A percentile compares a stretch with the other conserved stretches of the same genome.
phyloP scores from a whole-genome alignment of 768 basidiomycete genomes.

The Hydnum rufescens region DNA sequence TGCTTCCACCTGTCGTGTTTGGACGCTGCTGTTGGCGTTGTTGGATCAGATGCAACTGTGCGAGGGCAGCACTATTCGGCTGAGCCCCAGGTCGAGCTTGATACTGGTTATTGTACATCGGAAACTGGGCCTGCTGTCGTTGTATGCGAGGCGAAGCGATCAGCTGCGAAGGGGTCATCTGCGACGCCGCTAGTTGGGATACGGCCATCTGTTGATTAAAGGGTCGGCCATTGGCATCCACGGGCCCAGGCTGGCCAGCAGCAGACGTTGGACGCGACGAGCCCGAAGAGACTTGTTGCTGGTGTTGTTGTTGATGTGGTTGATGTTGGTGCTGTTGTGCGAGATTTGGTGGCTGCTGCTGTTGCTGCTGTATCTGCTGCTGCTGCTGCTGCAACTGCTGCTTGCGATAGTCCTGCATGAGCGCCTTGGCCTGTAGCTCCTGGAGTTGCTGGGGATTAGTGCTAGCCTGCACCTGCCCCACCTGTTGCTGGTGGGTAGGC shows the following conservation, averaged over 20 bases:
- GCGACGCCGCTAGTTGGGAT: background rate
- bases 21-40: no score
- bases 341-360: no score
- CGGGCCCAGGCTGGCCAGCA: background rate
- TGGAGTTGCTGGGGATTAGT: conserved; percentile 13
- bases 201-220: background rate
- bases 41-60: no score
- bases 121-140: no score
- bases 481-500: conserved; percentile 14
- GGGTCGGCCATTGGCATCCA: no score
- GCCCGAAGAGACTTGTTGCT: background rate
- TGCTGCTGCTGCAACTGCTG: conserved; percentile 7
- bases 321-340: no score
- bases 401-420: conserved; percentile 6
- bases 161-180: background rate
- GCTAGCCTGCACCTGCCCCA: conserved; percentile 12
- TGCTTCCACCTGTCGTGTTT: no score
- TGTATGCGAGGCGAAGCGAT: background rate
- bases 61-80: no score
- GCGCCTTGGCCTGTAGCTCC: conserved; percentile 13
- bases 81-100: no score
- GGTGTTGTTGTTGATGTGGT: no score
- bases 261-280: background rate
- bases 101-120: no score
- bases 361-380: conserved; percentile 8